Percentiles rank a stretch among this genome's conserved stretches.
Evolutionary conservation across 75 land plant species (phyloP).

Genomic region (Chamaecyparis obtusa): DNA sequence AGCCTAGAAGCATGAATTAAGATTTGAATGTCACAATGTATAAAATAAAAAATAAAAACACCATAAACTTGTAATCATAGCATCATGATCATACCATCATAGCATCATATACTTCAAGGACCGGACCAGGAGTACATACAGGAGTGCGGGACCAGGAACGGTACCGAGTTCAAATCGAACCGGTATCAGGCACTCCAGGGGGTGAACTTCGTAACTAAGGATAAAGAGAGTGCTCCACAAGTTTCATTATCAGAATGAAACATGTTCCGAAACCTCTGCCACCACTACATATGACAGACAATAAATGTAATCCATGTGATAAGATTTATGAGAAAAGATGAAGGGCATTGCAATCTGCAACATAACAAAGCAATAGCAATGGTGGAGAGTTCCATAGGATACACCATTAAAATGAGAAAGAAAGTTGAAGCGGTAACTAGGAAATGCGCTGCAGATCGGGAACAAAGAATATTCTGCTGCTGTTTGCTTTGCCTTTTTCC

Average conservation of each 20-base stretch:
- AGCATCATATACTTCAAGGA: too few species aligned
- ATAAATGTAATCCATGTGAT: too few species aligned
- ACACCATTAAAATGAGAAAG: neutral
- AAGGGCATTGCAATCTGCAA: neutral
- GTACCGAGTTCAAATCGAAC: too few species aligned
- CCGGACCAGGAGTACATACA: too few species aligned
- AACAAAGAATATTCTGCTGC: neutral
- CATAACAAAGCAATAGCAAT: neutral
- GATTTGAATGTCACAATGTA: too few species aligned
- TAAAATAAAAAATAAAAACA: too few species aligned
- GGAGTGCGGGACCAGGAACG: too few species aligned
- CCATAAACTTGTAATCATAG: too few species aligned
- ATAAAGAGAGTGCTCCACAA: neutral
- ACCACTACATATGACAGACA: neutral
- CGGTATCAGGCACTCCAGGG: too few species aligned
- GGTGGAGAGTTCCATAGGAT: neutral
- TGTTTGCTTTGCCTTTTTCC: neutral
- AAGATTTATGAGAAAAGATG: too few species aligned
- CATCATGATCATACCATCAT: too few species aligned
- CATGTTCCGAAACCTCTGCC: neutral
- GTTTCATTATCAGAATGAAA: neutral
- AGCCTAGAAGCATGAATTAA: too few species aligned
- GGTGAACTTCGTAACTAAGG: neutral
- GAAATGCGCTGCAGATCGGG: neutral
- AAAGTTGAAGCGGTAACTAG: neutral